Base-by-base conservation (phyloP, 768 basidiomycete species). In the Termitomyces sp. region DNA sequence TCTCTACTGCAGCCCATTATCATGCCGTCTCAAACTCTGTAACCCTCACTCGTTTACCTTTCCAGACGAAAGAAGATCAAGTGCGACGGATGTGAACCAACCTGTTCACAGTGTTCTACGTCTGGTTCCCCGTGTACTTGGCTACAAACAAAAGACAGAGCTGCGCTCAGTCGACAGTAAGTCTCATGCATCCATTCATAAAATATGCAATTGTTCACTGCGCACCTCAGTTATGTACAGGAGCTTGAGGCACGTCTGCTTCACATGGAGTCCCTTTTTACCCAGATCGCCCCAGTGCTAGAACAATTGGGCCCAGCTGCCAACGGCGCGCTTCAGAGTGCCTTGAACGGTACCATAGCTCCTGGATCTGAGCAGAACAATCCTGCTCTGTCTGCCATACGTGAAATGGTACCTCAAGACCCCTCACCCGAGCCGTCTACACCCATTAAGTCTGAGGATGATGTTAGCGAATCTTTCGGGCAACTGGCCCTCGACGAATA, bases 121-220 rank as follows among this genome's bases (percentile, higher is more conserved):
- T 89, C 91, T 7, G 86, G 85, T 50, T 88, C 90, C 0, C 84
- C 87, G 66, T 94, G 92, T 70, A 91, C 90, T 48, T 94, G 92
- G 92, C 79, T 93, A 46, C 92, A 94, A 75, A 94, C 92, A 7
- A 94, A 92, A 76, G 92, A 94, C 74, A 86, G 92, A 68, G 92
- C 92, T 24, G 92, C 92, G 5, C 77, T 94, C 64, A 94, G 93
- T 70, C 82, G 92, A 80, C 92, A 94, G 92, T 94, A 71, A 65
- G 92, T 81, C 57, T 3, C 62, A 54, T 56, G 39, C 54, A 52
- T 63, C 33, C 32, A 33, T 44, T 33, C n/a, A 8, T 32, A 18
- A 38, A n/a, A 1, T 13, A 18, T n/a, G 6, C 28, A 33, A 4
- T 12, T 69, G 50, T 28, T 18, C 11, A 39, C 55, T 11, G 35